Evolutionary conservation across 768 basidiomycete genomes (phyloP), one percentile per base, ranked within the genome.

Genomic region (Lentinula lateritia): DNA sequence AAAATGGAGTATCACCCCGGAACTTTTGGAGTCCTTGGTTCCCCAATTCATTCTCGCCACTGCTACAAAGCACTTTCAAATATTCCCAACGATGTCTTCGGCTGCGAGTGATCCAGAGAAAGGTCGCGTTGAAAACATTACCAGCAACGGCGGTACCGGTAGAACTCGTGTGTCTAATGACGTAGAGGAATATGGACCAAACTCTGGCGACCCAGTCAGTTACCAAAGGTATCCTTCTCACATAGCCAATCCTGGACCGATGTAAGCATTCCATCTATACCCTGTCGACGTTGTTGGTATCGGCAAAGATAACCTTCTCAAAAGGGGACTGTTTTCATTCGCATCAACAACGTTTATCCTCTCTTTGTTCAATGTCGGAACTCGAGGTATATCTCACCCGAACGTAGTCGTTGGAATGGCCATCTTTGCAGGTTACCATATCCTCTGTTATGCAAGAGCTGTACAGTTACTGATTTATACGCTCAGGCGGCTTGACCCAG

Each of bases 391-490:
- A 50, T 61, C 71, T 23, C 71, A 69, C 1, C 81, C 87, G 46
- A 89, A 91, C 60, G 80, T 84, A 35, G 80, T 90, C 57, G 78
- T 90, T 50, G 92, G 90, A 35, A 90, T 93, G 89, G 86, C 88
- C 5, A 68, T 90, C 62, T 88, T 84, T 63, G 77, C 80, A 52
- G 55, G 55, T 56, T 8, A 34, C 45, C 5, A 4, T 12, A 12
- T 15, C 52, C 2, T 23, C 9, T n/a, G 3, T 23, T 48, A 9
- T 50, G 48, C 7, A 50, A 23, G 20, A 34, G n/a, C 50, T 52
- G 8, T 48, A 9, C 18, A 12, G 18, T 48, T 9, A 48, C 32
- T 42, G 5, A 43, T 12, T 10, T 32, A 4, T 56, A 23, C 5
- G 46, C n/a, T 41, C 20, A 56, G 91, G 92, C 32, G 92, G 92